A percentile compares a stretch with the other conserved stretches of the same genome.
These are phyloP conservation scores for Termitomyces sp. DNA, from an alignment of 768 basidiomycete species.

Conservation along the genomic window DNA sequence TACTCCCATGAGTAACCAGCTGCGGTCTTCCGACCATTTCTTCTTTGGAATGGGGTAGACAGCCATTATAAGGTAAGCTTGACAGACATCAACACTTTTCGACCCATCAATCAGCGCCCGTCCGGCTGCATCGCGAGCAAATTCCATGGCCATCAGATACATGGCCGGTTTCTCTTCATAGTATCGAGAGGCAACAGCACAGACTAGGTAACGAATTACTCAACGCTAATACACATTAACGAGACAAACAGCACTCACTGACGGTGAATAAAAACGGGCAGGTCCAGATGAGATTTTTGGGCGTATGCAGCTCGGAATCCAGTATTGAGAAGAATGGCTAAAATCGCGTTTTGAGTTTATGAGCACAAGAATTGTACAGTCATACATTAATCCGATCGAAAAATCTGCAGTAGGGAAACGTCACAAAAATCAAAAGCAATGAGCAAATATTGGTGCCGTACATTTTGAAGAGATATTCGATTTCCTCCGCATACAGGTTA, in stretches of 20 bases:
- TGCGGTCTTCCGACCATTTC: slow-evolving; percentile 65
- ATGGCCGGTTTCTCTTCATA: slow-evolving; percentile 50
- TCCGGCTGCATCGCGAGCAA: slow-evolving; percentile 57
- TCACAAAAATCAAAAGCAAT: background rate
- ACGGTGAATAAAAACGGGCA: slow-evolving; percentile 59
- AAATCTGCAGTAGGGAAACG: slow-evolving; percentile 27
- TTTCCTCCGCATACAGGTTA: slow-evolving; percentile 43
- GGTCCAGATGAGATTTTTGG: slow-evolving; percentile 44
- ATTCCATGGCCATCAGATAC: slow-evolving; percentile 52
- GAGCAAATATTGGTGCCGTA: slow-evolving; percentile 20
- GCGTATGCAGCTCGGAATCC: slow-evolving; percentile 51
- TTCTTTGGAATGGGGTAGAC: slow-evolving; percentile 58
- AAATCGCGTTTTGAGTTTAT: slow-evolving; percentile 19
- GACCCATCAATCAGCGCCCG: slow-evolving; percentile 53
- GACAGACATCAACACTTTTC: slow-evolving; percentile 71
- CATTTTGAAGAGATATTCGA: slow-evolving; percentile 47
- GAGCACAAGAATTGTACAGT: background rate
- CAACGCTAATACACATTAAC: background rate
- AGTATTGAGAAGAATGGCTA: slow-evolving; percentile 56
- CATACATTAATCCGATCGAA: slow-evolving; percentile 49
- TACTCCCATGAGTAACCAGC: slow-evolving; percentile 68
- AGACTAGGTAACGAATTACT: slow-evolving; percentile 35
- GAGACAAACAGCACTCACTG: slow-evolving; percentile 30
- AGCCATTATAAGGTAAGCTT: slow-evolving; percentile 67
- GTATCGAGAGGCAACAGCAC: slow-evolving; percentile 64